A percentile compares a stretch with the other conserved stretches of the same genome.
These are phyloP conservation scores for Cordyceps javanica DNA, from an alignment of 2,329 filamentous ascomycete genomes.

Conservation along the genomic window DNA sequence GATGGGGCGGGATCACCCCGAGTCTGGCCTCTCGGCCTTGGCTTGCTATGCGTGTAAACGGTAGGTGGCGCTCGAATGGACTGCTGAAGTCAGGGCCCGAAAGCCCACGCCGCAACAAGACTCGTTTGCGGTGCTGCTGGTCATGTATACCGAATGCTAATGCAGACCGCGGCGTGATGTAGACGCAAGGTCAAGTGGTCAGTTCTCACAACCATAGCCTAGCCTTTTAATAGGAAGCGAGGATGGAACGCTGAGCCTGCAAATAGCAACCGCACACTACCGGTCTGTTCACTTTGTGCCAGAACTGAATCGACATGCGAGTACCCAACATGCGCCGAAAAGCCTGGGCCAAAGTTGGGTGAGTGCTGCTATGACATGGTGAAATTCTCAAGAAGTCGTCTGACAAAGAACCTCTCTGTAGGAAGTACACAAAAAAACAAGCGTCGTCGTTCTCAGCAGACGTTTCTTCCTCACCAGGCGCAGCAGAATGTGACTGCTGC, in stretches of 20 bases:
- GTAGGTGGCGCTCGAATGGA: neutral
- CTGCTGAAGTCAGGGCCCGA: neutral
- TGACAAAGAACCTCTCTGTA: neutral
- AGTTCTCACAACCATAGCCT: neutral
- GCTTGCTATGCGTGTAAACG: slow-evolving; percentile 2
- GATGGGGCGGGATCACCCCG: neutral
- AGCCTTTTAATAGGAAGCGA: neutral
- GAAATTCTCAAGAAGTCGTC: too few relatives aligned
- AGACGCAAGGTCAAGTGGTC: slow-evolving; percentile 8
- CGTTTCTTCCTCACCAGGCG: too few relatives aligned
- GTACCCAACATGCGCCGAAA: neutral
- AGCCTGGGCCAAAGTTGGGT: slow-evolving; percentile 5
- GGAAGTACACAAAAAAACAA: neutral
- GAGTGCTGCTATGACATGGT: neutral
- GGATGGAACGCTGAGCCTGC: neutral
- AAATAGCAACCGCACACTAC: neutral
- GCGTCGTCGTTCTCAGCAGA: neutral
- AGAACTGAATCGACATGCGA: neutral
- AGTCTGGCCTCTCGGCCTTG: neutral
- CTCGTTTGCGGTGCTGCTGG: neutral
- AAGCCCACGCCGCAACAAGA: neutral
- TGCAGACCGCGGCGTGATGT: neutral
- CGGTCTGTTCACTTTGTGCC: neutral
- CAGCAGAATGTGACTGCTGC: neutral
- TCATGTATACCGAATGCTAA: neutral